Percentiles rank a stretch among this genome's conserved stretches.
phyloP scores from a whole-genome alignment of 805 yeast genomes.

The Naumovozyma castellii region DNA sequence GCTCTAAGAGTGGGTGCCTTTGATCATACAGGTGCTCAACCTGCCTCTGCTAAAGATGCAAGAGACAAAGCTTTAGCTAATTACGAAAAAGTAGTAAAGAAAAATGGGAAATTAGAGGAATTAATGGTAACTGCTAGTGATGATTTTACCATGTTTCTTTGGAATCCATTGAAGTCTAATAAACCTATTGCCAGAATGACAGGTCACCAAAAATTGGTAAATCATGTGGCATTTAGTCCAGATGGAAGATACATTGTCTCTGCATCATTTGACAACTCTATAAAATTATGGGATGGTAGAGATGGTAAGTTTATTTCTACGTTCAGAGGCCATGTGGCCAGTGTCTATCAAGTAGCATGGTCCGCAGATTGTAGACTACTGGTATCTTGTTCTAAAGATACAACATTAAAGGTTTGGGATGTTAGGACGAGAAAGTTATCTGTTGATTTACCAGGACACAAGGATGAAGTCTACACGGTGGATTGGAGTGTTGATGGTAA shows the following conservation, averaged over 20 bases:
- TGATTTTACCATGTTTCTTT: conserved; percentile 93
- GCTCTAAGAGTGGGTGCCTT: conserved; percentile 81
- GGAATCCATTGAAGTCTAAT: conserved; percentile 77
- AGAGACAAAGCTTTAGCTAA: conserved; percentile 39
- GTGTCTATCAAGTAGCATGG: conserved; percentile 97
- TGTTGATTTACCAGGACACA: conserved; percentile 91
- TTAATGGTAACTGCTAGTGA: conserved; percentile 91
- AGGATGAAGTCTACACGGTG: conserved; percentile 91
- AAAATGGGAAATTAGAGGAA: conserved; percentile 60
- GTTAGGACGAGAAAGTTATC: conserved; percentile 72
- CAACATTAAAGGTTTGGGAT: conserved; percentile 95
- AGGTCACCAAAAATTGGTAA: conserved; percentile 94
- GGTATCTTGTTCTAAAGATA: conserved; percentile 91
- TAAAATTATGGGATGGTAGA: conserved; percentile 92
- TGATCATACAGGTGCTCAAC: conserved; percentile 53
- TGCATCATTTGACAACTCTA: conserved; percentile 90
- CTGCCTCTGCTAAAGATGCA: conserved; percentile 38
- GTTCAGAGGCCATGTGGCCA: conserved; percentile 93
- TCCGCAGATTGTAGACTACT: conserved; percentile 85
- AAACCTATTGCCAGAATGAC: conserved; percentile 92
- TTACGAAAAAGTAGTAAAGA: conserved; percentile 49
- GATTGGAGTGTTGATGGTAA: conserved; percentile 97
- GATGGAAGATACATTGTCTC: conserved; percentile 87
- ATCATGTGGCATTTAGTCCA: conserved; percentile 92
- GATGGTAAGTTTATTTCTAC: conserved; percentile 86